Evolutionary conservation across 169 alveolate genomes (phyloP), one percentile per base, ranked within the genome.

Genomic region (Cryptosporidium muris): DNA sequence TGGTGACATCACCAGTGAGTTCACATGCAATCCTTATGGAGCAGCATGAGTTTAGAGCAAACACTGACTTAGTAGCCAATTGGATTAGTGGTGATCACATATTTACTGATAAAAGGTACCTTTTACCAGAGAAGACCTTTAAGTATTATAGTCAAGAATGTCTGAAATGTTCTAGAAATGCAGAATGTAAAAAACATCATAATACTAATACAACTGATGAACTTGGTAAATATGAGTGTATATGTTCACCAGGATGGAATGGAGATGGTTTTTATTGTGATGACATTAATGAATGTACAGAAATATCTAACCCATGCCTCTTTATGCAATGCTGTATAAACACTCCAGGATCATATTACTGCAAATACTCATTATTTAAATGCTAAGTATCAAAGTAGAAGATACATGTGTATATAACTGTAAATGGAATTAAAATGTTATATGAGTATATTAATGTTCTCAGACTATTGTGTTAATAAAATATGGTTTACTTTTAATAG

Each of bases 11-110:
- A 42, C 85, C 85, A 7, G 67, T 34, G 3, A 34, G 47, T 54
- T 6, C 60, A 6, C 67, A 74, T 74, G 54, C 85, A 14, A 62
- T 74, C 25, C 14, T 74, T 45, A 56, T 74, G 62, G 43, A 12
- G 5, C 54, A 74, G 49, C 14, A 51, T 12, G 85, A 74, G 16
- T 58, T 74, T 43, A 58, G 49, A n/a, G 51, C 9, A 48, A 68
- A 74, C 42, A 63, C 85, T n/a, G 2, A 58, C 4, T 68, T 58
- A 42, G 43, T 74, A 9, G 54, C 85, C 12, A 74, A 74, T 43
- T 74, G 85, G 85, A 74, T 74, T 34, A 74, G 63, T 47, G 85
- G 43, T 74, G 85, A 74, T 9, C 60, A 74, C 60, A 74, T 54
- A 40, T 74, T 74, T 25, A 74, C 54, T 25, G 60, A 74, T 43